Percentiles rank a stretch among this genome's conserved stretches.
Conservation (phyloP, 345 rosid species). For the Dipteronia dyeriana region DNA sequence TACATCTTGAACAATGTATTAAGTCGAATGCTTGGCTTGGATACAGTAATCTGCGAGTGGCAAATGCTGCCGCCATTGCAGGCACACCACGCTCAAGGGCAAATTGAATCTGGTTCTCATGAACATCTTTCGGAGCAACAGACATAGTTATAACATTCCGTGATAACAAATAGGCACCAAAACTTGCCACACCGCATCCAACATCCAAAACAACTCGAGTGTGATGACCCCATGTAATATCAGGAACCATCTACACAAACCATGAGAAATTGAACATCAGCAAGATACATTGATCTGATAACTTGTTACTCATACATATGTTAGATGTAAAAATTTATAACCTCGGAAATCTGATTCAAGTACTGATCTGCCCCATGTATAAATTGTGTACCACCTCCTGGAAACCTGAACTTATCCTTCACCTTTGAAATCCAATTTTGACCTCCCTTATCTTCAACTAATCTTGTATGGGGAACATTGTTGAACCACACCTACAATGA, state of each 20-base stretch:
- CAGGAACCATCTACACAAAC: slow-evolving; percentile 72
- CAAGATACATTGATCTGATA: neutral
- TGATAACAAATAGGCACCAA: slow-evolving; percentile 90
- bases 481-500: slow-evolving; percentile 73
- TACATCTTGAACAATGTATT: slow-evolving; percentile 96
- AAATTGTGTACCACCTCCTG: slow-evolving; percentile 99
- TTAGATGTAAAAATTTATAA: slow-evolving; percentile 18
- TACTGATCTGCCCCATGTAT: slow-evolving; percentile 94
- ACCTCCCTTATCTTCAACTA: slow-evolving; percentile 95
- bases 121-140: slow-evolving; percentile 98
- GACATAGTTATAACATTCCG: slow-evolving; percentile 82
- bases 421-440: slow-evolving; percentile 85
- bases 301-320: neutral
- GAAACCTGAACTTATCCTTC: slow-evolving; percentile 86
- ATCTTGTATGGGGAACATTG: slow-evolving; percentile 83
- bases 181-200: slow-evolving; percentile 99
- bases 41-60: slow-evolving; percentile 67
- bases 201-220: slow-evolving; percentile 78
- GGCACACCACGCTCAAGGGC: slow-evolving; percentile 99
- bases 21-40: slow-evolving; percentile 98
- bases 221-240: slow-evolving; percentile 70
- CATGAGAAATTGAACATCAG: slow-evolving; percentile 23
- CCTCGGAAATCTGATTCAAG: slow-evolving; percentile 86
- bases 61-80: slow-evolving; percentile 96
- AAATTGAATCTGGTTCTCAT: slow-evolving; percentile 98